Conservation (phyloP, 208 protist species). For the Crithidia thermophila region DNA sequence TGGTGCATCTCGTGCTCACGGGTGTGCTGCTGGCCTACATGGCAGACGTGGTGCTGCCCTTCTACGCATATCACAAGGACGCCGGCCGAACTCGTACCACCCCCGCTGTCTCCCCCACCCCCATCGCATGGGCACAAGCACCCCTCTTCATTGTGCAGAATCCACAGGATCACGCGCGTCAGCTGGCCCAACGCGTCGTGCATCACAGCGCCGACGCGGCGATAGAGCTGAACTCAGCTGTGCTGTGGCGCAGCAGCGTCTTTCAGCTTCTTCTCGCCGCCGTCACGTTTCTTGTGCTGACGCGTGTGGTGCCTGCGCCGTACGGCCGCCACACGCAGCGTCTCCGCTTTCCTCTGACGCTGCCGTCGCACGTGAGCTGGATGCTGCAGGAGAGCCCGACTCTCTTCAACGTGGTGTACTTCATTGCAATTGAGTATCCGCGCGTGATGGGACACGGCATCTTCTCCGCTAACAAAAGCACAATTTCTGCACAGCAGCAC, state of each 20-base stretch:
- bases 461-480: background rate
- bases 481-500: background rate
- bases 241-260: slow-evolving; percentile 15
- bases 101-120: background rate
- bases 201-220: slow-evolving; percentile 3
- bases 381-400: slow-evolving; percentile 76
- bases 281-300: slow-evolving; percentile 37
- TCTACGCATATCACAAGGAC: slow-evolving; percentile 20
- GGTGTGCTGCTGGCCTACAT: slow-evolving; percentile 17
- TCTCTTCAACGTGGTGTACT: slow-evolving; percentile 67
- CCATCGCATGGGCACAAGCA: slow-evolving; percentile 4
- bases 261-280: slow-evolving; percentile 38
- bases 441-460: slow-evolving; percentile 22
- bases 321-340: slow-evolving; percentile 41
- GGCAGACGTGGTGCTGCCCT: slow-evolving; percentile 30
- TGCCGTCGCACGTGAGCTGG: slow-evolving; percentile 62
- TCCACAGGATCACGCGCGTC: background rate
- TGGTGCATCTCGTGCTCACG: slow-evolving; percentile 28
- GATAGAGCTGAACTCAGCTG: slow-evolving; percentile 24
- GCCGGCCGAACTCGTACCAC: background rate
- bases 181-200: slow-evolving; percentile 1
- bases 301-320: slow-evolving; percentile 34
- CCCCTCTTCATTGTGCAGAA: slow-evolving; percentile 7
- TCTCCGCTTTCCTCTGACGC: slow-evolving; percentile 7
- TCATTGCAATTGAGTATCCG: slow-evolving; percentile 59